A percentile compares a stretch with the other conserved stretches of the same genome.
These are phyloP conservation scores for Athelia psychrophila DNA, from an alignment of 1,284 basidiomycete species.

Conservation along the genomic window DNA sequence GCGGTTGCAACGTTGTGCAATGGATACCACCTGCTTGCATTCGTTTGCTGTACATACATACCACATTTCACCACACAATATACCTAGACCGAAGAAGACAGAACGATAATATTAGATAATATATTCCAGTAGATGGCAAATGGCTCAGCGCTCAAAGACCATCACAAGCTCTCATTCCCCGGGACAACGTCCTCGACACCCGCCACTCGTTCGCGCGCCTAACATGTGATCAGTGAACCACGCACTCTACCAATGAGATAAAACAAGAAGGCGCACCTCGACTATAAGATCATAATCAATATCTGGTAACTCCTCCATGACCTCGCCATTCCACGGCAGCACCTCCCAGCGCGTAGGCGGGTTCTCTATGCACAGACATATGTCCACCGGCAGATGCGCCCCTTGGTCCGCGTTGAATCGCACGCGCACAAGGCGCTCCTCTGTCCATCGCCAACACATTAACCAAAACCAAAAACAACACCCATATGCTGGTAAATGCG, in stretches of 20 bases:
- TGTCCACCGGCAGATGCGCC: conserved; percentile 67
- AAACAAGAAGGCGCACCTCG: conserved; percentile 44
- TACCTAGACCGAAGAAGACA: too few relatives aligned
- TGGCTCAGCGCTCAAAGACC: too few relatives aligned
- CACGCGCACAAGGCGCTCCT: conserved; percentile 60
- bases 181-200: neutral
- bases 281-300: conserved; percentile 56
- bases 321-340: conserved; percentile 49
- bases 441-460: conserved; percentile 45
- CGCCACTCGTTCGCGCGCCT: neutral
- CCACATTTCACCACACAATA: too few relatives aligned
- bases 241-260: too few relatives aligned
- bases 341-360: conserved; percentile 69
- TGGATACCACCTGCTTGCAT: too few relatives aligned
- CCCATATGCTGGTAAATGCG: too few relatives aligned
- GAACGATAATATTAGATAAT: too few relatives aligned
- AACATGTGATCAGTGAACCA: too few relatives aligned
- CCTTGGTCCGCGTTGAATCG: conserved; percentile 73
- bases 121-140: too few relatives aligned
- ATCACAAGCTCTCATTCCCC: conserved; percentile 1
- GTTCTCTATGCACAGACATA: conserved; percentile 72
- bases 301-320: conserved; percentile 52
- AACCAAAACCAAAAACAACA: too few relatives aligned
- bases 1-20: too few relatives aligned
- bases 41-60: too few relatives aligned